phyloP scores from a whole-genome alignment of 768 basidiomycete species.

The Phaeotremella fagi region DNA sequence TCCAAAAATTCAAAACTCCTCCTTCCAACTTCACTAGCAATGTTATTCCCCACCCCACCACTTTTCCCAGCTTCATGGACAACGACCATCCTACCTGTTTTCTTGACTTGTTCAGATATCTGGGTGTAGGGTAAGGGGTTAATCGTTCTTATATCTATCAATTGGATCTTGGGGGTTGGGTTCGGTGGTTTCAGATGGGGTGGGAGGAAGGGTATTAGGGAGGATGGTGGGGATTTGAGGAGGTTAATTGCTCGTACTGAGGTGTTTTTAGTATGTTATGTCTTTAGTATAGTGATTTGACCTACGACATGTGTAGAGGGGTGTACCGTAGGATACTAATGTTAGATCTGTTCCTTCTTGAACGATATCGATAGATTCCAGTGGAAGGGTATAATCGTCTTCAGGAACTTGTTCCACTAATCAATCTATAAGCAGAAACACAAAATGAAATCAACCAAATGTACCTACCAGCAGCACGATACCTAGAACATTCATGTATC shows the following conservation, averaged over 20 bases:
- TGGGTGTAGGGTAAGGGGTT: constrained; percentile 83
- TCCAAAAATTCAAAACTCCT: constrained; percentile 80
- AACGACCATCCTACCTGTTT: constrained; percentile 77
- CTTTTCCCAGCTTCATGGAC: constrained; percentile 89
- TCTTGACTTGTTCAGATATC: constrained; percentile 72
- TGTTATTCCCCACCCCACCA: constrained; percentile 83
- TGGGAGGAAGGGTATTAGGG: constrained; percentile 64
- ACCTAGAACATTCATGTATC: constrained; percentile 45
- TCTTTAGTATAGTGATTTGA: no score
- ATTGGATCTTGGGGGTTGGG: constrained; percentile 56
- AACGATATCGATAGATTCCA: constrained; percentile 74
- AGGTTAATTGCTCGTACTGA: constrained; percentile 61
- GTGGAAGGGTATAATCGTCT: constrained; percentile 78
- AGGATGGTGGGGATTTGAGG: constrained; percentile 61
- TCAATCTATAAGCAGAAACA: not conserved
- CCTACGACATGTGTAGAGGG: constrained; percentile 69
- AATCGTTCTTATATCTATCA: constrained; percentile 85
- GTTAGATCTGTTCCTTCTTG: constrained; percentile 76
- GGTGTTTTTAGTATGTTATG: no score
- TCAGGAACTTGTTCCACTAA: constrained; percentile 86
- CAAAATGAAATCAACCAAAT: no score
- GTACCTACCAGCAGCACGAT: constrained; percentile 70
- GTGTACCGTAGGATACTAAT: constrained; percentile 86
- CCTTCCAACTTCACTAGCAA: constrained; percentile 84
- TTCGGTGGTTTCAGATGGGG: constrained; percentile 61